Evolutionary conservation across 2,329 filamentous ascomycete species (phyloP).

Genomic region (Fusarium sp.): DNA sequence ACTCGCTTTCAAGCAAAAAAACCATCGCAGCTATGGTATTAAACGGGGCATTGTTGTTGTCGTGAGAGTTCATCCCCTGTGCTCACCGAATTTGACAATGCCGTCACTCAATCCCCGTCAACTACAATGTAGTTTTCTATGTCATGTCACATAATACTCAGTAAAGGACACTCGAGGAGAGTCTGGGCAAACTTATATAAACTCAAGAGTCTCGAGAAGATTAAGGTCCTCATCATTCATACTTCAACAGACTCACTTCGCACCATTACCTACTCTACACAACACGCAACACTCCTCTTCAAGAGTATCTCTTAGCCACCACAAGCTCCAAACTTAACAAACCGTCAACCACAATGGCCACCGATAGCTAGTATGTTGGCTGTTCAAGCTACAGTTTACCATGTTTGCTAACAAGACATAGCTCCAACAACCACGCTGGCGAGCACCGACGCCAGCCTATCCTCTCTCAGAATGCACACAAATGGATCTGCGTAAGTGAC

Average conservation of each 20-base stretch:
- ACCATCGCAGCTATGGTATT: slow-evolving; percentile 21
- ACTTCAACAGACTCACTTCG: background rate
- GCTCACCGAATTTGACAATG: slow-evolving; percentile 5
- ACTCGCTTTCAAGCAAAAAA: slow-evolving; percentile 15
- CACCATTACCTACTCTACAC: background rate
- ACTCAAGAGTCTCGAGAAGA: too few relatives aligned
- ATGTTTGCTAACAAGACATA: background rate
- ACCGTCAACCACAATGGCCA: slow-evolving; percentile 8
- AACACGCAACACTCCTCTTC: background rate
- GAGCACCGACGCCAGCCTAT: slow-evolving; percentile 3
- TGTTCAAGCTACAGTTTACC: too few relatives aligned
- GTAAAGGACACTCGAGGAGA: too few relatives aligned
- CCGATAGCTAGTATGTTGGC: slow-evolving; percentile 6
- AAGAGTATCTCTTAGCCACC: background rate
- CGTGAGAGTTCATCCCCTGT: background rate
- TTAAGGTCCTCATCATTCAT: background rate
- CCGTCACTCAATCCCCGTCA: background rate
- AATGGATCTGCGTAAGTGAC: slow-evolving; percentile 24
- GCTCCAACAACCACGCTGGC: background rate
- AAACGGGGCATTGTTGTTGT: slow-evolving; percentile 7
- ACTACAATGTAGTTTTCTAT: slow-evolving; percentile 9
- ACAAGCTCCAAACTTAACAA: background rate
- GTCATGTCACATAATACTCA: background rate
- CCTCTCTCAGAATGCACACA: background rate
- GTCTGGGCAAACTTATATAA: slow-evolving; percentile 2